Evolutionary conservation across 305 asterid species (phyloP), one percentile per base, ranked within the genome.

Genomic region (Fraxinus dipetala): DNA sequence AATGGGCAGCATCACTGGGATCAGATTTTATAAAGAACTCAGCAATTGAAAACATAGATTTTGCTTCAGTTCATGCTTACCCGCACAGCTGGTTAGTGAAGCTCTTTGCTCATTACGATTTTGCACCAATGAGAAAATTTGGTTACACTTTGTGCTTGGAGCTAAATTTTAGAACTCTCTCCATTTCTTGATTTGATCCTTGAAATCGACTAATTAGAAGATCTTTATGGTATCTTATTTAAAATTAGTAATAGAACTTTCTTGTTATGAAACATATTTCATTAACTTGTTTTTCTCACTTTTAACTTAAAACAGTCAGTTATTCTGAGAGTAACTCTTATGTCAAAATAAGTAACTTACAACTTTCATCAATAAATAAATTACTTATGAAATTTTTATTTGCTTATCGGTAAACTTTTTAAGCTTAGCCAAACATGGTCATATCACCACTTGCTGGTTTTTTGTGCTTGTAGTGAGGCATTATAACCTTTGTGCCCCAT

Each of bases 11-110:
- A 6, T 81, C 88, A n/a, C 93, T 91, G 78, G 94, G 94, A 35
- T 87, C 90, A 4, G 94, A 89, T 80, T 91, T 89, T 76, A 85
- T 91, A 70, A 82, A 83, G 36, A 88, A 91, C 72, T 91, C 94
- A 1, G 88, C 88, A 20, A 61, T 85, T 30, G 80, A 85, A 73
- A 89, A 88, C 86, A 87, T 91, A 10, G 94, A 91, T 81, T 91
- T 91, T 75, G 91, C 93, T 76, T 91, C 94, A 0, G 93, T 87
- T 80, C 94, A 91, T 83, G 94, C 92, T 54, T 91, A 91, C 76
- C 93, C 94, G 0, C 90, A 91, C 77, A 89, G 91, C 86, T 91
- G 94, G 94, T 91, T 74, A 76, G 91, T 83, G 18, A 32, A 20
- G 51, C 79, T 74, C 67, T 72, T 20, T 32, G 69, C 30, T 18